Conservation (phyloP, 768 basidiomycete species). For the Pholiota conissans region DNA sequence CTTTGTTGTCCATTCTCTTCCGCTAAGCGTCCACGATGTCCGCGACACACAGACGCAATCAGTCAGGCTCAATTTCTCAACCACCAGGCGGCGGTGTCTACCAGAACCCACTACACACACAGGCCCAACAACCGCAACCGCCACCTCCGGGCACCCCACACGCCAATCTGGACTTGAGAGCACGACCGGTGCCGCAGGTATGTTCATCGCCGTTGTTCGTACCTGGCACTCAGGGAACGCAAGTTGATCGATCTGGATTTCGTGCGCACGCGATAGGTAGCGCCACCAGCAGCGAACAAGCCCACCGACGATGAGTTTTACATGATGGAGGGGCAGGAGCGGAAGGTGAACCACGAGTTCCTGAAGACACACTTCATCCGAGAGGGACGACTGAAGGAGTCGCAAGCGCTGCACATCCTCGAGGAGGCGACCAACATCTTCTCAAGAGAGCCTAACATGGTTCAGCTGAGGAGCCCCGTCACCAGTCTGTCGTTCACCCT, state of each 20-base stretch:
- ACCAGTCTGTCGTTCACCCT: constrained; percentile 61
- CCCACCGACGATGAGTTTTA: constrained; percentile 80
- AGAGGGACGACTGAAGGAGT: constrained; percentile 81
- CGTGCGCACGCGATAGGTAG: constrained; percentile 47
- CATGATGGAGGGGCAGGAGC: constrained; percentile 47
- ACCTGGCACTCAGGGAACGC: background rate
- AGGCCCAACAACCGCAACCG: background rate
- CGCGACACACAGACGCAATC: constrained; percentile 6
- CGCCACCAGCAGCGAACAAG: constrained; percentile 57
- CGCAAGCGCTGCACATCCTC: constrained; percentile 83
- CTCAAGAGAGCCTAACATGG: constrained; percentile 77
- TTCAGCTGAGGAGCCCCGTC: constrained; percentile 83
- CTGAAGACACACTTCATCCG: constrained; percentile 87
- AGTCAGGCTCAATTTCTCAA: background rate
- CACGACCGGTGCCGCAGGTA: constrained; percentile 7
- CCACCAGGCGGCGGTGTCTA: background rate
- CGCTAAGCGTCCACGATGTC: background rate
- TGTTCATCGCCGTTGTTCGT: background rate
- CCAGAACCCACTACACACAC: background rate
- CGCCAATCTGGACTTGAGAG: constrained; percentile 4
- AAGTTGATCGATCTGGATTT: background rate
- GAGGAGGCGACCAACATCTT: constrained; percentile 65
- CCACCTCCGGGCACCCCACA: background rate
- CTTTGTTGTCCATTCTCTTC: background rate
- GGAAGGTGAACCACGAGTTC: constrained; percentile 75